Percentiles rank a stretch among this genome's conserved stretches.
Evolutionary conservation across 2,329 filamentous ascomycete genomes (phyloP).

Genomic region (Anisogramma anomala): DNA sequence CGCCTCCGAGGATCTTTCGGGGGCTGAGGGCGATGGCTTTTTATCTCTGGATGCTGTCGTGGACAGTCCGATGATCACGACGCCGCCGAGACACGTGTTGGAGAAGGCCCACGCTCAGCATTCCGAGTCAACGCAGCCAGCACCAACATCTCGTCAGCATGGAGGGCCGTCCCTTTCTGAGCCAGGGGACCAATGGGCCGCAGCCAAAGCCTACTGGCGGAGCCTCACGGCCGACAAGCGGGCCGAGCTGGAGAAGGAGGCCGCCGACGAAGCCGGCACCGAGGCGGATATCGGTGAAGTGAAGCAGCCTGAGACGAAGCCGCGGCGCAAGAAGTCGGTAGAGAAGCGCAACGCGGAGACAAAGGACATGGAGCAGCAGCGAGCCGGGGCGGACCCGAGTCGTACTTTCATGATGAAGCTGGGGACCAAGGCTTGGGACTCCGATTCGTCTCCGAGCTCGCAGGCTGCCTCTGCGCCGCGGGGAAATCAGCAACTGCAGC

Average conservation of each 20-base stretch:
- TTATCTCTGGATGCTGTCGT: slow-evolving; percentile 63
- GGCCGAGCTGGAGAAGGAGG: slow-evolving; percentile 48
- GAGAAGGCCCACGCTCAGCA: background rate
- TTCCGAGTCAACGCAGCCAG: background rate
- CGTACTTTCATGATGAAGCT: slow-evolving; percentile 23
- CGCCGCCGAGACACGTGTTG: background rate
- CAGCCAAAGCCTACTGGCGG: slow-evolving; percentile 59
- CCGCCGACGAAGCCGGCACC: slow-evolving; percentile 39
- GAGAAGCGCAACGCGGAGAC: slow-evolving; percentile 31
- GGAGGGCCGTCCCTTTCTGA: slow-evolving; percentile 1
- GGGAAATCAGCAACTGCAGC: slow-evolving; percentile 2
- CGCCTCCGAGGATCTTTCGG: slow-evolving; percentile 61
- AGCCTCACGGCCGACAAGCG: slow-evolving; percentile 52
- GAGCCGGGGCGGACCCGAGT: slow-evolving; percentile 12
- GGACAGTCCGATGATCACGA: slow-evolving; percentile 38
- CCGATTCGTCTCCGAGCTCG: slow-evolving; percentile 4
- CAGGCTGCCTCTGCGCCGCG: slow-evolving; percentile 6
- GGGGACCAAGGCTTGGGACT: slow-evolving; percentile 18
- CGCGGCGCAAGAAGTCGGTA: slow-evolving; percentile 28
- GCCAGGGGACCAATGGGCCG: slow-evolving; percentile 48
- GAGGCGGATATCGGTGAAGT: slow-evolving; percentile 33
- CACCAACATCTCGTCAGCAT: background rate
- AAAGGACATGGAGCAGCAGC: slow-evolving; percentile 28
- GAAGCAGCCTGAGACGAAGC: slow-evolving; percentile 23
- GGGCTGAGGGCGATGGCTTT: slow-evolving; percentile 55